phyloP scores from a whole-genome alignment of 1,284 basidiomycete genomes.

The Naganishia sp. region DNA sequence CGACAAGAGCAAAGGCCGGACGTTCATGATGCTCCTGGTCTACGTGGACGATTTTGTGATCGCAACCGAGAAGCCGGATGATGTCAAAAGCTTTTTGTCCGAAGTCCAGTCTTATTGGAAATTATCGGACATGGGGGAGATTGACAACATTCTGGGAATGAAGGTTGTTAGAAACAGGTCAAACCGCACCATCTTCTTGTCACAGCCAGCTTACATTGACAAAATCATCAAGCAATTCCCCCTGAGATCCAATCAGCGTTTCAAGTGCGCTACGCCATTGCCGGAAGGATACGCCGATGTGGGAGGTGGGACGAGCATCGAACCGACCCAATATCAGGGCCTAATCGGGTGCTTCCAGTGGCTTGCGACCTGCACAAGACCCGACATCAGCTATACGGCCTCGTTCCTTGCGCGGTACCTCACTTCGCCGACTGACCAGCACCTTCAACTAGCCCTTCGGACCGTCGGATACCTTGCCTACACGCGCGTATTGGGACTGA shows the following conservation, averaged over 20 bases:
- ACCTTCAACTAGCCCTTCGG: too few species aligned
- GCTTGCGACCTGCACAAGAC: too few species aligned
- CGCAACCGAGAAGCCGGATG: background rate
- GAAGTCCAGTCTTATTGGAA: conserved; percentile 13
- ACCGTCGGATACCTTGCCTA: too few species aligned
- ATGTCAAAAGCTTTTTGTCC: background rate
- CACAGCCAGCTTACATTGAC: conserved; percentile 31
- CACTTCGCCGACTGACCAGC: too few species aligned
- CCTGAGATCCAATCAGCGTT: background rate
- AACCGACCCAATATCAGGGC: too few species aligned
- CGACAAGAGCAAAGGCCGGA: background rate
- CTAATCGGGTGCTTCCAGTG: too few species aligned
- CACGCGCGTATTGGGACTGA: too few species aligned
- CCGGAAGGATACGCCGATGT: too few species aligned
- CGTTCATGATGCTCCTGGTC: conserved; percentile 10
- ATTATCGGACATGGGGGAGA: conserved; percentile 21
- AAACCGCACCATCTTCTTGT: conserved; percentile 10
- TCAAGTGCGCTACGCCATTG: too few species aligned
- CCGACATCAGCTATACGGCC: too few species aligned
- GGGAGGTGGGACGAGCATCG: too few species aligned
- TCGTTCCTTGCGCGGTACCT: too few species aligned
- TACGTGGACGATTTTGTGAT: conserved; percentile 29
- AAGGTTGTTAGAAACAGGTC: conserved; percentile 22
- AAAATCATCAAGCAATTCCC: conserved; percentile 4
- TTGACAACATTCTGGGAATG: conserved; percentile 26